These are phyloP conservation scores for Seiridium cupressi DNA, from an alignment of 2,329 filamentous ascomycete species.

Conservation along the genomic window DNA sequence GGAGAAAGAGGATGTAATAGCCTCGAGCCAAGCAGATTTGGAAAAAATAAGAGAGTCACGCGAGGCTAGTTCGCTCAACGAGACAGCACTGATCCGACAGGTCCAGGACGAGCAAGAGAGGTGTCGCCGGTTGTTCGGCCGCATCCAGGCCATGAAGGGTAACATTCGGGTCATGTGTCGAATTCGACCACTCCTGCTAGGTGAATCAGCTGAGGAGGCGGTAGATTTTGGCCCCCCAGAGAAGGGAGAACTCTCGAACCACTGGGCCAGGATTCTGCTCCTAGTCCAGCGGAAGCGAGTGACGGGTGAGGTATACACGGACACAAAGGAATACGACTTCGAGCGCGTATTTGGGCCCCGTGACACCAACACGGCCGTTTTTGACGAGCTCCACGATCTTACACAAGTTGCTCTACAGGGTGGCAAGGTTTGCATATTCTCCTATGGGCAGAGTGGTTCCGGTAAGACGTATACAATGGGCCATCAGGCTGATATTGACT, in stretches of 20 bases:
- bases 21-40: neutral
- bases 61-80: neutral
- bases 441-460: slow-evolving; percentile 93
- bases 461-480: slow-evolving; percentile 98
- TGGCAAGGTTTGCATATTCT: slow-evolving; percentile 96
- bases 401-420: slow-evolving; percentile 90
- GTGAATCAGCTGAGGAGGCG: slow-evolving; percentile 57
- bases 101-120: slow-evolving; percentile 84
- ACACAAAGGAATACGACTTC: slow-evolving; percentile 80
- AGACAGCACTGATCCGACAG: slow-evolving; percentile 45
- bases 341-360: slow-evolving; percentile 83
- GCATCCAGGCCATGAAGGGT: slow-evolving; percentile 91
- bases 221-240: slow-evolving; percentile 42
- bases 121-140: slow-evolving; percentile 79
- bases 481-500: slow-evolving; percentile 23
- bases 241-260: slow-evolving; percentile 65
- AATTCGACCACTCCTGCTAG: slow-evolving; percentile 69
- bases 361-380: slow-evolving; percentile 78
- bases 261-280: slow-evolving; percentile 75
- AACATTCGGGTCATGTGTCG: slow-evolving; percentile 97
- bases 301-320: slow-evolving; percentile 67
- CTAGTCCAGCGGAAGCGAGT: slow-evolving; percentile 76
- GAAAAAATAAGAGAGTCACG: neutral
- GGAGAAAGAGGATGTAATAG: neutral
- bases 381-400: slow-evolving; percentile 89